These are phyloP conservation scores for Aschersonia sp. DNA, from an alignment of 2,329 filamentous ascomycete species.

Conservation along the genomic window DNA sequence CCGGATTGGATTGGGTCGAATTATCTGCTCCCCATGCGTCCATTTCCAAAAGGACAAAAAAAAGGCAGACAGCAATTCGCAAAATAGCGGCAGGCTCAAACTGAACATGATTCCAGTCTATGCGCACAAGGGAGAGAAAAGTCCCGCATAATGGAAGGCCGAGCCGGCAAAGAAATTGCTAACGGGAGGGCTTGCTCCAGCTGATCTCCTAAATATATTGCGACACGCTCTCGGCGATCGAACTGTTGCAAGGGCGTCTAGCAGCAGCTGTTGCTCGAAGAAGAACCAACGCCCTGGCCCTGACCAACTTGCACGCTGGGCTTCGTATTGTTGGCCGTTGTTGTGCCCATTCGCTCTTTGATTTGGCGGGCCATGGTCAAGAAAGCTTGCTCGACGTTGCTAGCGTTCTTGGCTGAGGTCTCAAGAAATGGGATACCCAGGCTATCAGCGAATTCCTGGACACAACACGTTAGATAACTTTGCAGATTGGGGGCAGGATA, in stretches of 20 bases:
- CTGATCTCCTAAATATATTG: neutral
- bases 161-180: slow-evolving; percentile 6
- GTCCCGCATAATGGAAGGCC: neutral
- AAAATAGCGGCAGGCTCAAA: neutral
- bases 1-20: too few relatives aligned
- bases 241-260: slow-evolving; percentile 32
- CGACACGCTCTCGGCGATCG: neutral
- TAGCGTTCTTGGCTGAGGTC: slow-evolving; percentile 98
- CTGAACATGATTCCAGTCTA: neutral
- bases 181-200: neutral
- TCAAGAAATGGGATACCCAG: slow-evolving; percentile 98
- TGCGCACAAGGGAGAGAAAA: neutral
- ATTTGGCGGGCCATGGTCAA: slow-evolving; percentile 99
- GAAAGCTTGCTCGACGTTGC: slow-evolving; percentile 99
- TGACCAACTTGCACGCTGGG: slow-evolving; percentile 91
- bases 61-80: neutral
- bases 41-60: neutral
- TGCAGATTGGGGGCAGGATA: neutral
- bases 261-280: slow-evolving; percentile 78
- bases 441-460: slow-evolving; percentile 93
- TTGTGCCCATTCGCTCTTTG: slow-evolving; percentile 98
- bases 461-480: neutral
- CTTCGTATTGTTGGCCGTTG: slow-evolving; percentile 93
- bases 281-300: slow-evolving; percentile 84
- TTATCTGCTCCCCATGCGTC: too few relatives aligned